Evolutionary conservation across 2,329 filamentous ascomycete genomes (phyloP).

Genomic region (Aspergillus clavatus): DNA sequence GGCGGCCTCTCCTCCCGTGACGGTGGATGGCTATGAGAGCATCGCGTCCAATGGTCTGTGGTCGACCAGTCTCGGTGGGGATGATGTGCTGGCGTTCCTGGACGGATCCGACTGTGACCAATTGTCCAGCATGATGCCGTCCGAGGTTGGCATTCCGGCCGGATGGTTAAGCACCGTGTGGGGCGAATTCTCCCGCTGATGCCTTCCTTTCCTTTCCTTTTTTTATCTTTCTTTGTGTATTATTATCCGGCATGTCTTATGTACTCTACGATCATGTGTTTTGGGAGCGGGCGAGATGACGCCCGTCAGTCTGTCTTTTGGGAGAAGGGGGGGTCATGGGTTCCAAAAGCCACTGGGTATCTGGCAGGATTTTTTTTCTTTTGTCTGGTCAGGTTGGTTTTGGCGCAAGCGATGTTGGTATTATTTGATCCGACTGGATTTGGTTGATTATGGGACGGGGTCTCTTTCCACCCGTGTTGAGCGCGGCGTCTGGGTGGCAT

Average conservation of each 20-base stretch:
- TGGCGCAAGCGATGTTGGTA: too few species aligned
- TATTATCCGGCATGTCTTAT: constrained; percentile 22
- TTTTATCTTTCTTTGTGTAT: constrained; percentile 13
- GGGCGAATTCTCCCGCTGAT: constrained; percentile 28
- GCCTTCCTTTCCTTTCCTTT: background rate
- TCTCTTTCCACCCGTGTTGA: too few species aligned
- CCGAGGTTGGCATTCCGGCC: constrained; percentile 28
- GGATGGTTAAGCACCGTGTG: constrained; percentile 37
- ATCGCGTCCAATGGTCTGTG: constrained; percentile 21
- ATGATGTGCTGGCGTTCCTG: constrained; percentile 36
- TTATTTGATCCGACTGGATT: too few species aligned
- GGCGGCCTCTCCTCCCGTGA: constrained; percentile 28
- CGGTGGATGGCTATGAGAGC: constrained; percentile 24
- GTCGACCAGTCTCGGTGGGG: constrained; percentile 34
- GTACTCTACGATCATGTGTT: constrained; percentile 26
- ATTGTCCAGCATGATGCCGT: constrained; percentile 22
- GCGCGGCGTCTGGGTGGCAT: too few species aligned
- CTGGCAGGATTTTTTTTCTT: too few species aligned
- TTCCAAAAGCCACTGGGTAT: too few species aligned
- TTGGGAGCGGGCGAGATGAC: too few species aligned
- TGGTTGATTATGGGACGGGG: too few species aligned
- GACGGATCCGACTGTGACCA: constrained; percentile 33
- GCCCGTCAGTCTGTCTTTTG: too few species aligned
- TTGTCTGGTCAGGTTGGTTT: too few species aligned
- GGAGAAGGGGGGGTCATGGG: too few species aligned